Percentiles rank a stretch among this genome's conserved stretches.
These are phyloP conservation scores for Heterobasidion annosum DNA, from an alignment of 1,284 basidiomycete species.

Conservation along the genomic window DNA sequence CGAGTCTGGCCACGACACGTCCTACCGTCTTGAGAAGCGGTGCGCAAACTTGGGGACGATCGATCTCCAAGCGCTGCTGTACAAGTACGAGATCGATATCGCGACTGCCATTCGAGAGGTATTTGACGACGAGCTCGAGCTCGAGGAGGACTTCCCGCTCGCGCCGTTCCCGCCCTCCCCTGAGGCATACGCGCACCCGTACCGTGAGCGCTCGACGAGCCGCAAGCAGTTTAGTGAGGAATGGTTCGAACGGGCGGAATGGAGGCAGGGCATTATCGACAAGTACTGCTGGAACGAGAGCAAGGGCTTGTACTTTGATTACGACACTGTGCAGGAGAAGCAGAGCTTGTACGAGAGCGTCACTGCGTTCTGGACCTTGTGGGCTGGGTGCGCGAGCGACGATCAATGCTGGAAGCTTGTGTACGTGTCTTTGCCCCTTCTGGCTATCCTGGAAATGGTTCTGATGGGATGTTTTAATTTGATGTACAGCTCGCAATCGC, in stretches of 20 bases:
- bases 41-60: slow-evolving; percentile 96
- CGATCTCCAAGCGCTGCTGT: slow-evolving; percentile 84
- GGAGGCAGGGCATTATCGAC: slow-evolving; percentile 80
- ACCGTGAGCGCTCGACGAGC: slow-evolving; percentile 55
- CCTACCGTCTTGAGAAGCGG: slow-evolving; percentile 93
- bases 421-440: slow-evolving; percentile 35
- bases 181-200: slow-evolving; percentile 58
- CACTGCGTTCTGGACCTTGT: slow-evolving; percentile 93
- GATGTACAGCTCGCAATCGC: slow-evolving; percentile 56
- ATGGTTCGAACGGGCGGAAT: slow-evolving; percentile 86
- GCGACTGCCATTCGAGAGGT: slow-evolving; percentile 91
- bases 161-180: slow-evolving; percentile 87
- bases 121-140: slow-evolving; percentile 84
- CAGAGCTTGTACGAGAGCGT: slow-evolving; percentile 94
- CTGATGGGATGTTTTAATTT: slow-evolving; percentile 8
- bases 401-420: slow-evolving; percentile 91
- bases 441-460: background rate
- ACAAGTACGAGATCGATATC: slow-evolving; percentile 95
- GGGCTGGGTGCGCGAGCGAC: slow-evolving; percentile 95
- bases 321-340: slow-evolving; percentile 84
- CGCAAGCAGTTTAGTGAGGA: slow-evolving; percentile 69
- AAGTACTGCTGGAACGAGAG: slow-evolving; percentile 97
- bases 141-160: slow-evolving; percentile 88
- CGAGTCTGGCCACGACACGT: slow-evolving; percentile 95
- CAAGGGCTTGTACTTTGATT: slow-evolving; percentile 93